Evolutionary conservation across 441 rosid genomes (phyloP).

Genomic region (Erodium moschatum): DNA sequence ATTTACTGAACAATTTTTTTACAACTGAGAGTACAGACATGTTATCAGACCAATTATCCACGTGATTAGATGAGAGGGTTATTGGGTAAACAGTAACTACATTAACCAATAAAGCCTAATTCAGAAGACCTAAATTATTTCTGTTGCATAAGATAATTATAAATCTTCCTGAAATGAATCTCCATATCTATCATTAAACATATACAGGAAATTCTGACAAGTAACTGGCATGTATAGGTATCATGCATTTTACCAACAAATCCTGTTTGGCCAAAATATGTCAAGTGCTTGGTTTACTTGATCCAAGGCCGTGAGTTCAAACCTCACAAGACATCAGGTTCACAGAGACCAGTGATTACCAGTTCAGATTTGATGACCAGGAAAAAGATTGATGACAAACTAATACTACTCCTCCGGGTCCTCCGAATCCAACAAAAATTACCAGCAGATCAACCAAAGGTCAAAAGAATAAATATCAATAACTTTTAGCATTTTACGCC

Average conservation of each 20-base stretch:
- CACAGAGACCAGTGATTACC: background rate
- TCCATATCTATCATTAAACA: too few species aligned
- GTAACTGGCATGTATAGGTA: background rate
- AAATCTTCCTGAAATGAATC: too few species aligned
- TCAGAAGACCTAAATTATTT: background rate
- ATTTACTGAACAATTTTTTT: background rate
- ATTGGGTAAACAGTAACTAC: background rate
- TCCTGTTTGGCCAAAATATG: background rate
- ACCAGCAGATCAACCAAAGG: background rate
- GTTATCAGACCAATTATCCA: background rate
- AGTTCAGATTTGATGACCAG: background rate
- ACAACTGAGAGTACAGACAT: background rate
- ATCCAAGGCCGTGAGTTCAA: background rate
- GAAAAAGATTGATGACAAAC: background rate
- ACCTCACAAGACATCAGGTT: background rate
- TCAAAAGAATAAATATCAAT: background rate
- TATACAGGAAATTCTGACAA: too few species aligned
- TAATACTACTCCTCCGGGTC: background rate
- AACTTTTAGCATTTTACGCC: background rate
- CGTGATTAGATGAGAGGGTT: background rate
- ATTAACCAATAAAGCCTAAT: conserved; percentile 8
- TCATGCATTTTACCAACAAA: background rate
- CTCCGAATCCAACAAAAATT: background rate
- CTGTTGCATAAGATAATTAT: background rate
- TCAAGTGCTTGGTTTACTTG: background rate